Conservation (phyloP, 768 basidiomycete species). For the Collybiopsis luxurians region DNA sequence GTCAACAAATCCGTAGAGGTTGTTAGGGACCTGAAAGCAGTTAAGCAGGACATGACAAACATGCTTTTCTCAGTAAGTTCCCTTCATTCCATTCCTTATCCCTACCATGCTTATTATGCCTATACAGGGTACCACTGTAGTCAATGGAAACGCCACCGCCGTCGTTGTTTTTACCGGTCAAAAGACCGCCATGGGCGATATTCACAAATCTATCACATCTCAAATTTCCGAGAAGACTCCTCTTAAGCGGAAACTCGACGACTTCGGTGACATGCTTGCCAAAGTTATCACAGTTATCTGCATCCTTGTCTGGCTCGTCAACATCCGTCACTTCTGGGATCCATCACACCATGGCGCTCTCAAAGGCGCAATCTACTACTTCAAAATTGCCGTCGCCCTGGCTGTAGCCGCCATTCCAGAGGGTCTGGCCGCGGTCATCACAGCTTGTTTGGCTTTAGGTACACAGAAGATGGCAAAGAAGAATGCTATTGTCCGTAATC, state of each 20-base stretch:
- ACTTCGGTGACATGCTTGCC: constrained; percentile 96
- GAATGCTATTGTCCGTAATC: constrained; percentile 94
- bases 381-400: constrained; percentile 98
- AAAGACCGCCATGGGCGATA: constrained; percentile 92
- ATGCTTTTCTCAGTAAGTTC: constrained; percentile 84
- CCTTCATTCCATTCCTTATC: neutral
- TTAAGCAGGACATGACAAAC: constrained; percentile 98
- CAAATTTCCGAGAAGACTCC: constrained; percentile 97
- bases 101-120: neutral
- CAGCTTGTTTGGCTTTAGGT: constrained; percentile 92
- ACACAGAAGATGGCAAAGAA: constrained; percentile 99
- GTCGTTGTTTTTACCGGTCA: constrained; percentile 86
- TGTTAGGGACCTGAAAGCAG: constrained; percentile 74
- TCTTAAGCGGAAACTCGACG: constrained; percentile 94
- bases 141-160: constrained; percentile 87
- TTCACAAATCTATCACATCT: constrained; percentile 92
- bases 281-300: constrained; percentile 98
- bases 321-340: constrained; percentile 94
- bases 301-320: constrained; percentile 96
- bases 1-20: constrained; percentile 76
- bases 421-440: constrained; percentile 97
- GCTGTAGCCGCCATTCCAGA: constrained; percentile 99
- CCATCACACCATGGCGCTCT: constrained; percentile 87
- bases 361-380: constrained; percentile 96
- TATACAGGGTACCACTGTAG: constrained; percentile 94